Evolutionary conservation across 23 red algal genomes (phyloP).

Genomic region (Pyropia haitanensis): DNA sequence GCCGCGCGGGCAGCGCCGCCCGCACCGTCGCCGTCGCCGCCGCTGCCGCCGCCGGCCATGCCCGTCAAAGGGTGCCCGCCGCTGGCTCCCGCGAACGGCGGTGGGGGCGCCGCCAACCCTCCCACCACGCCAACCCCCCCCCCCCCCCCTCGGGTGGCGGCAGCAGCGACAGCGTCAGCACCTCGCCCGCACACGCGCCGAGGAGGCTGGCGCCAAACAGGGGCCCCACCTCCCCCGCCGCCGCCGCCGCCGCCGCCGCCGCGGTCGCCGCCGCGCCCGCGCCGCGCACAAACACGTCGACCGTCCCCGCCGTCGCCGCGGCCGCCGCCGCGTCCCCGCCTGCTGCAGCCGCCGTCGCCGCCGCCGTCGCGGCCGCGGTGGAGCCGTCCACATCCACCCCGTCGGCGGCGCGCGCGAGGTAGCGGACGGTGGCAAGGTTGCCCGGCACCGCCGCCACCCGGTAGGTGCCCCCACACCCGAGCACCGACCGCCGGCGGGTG

Average conservation of each 20-base stretch:
- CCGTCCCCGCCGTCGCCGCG: conserved; percentile 7
- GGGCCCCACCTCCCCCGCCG: conserved; percentile 5
- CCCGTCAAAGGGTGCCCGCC: too few relatives aligned
- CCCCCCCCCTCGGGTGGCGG: too few relatives aligned
- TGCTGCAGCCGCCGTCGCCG: too few relatives aligned
- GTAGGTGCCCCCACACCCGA: conserved; percentile 49
- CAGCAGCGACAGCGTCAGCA: too few relatives aligned
- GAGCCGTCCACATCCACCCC: conserved; percentile 27
- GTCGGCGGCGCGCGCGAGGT: conserved; percentile 14
- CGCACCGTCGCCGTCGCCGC: too few relatives aligned
- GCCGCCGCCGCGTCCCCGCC: conserved; percentile 17
- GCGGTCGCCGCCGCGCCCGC: conserved; percentile 17
- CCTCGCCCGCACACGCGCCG: too few relatives aligned
- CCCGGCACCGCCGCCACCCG: conserved; percentile 20
- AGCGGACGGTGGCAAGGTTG: conserved; percentile 14
- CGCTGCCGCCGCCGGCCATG: too few relatives aligned
- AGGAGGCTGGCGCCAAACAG: too few relatives aligned
- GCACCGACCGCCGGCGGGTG: conserved; percentile 6
- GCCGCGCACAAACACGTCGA: conserved; percentile 21
- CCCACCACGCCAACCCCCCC: too few relatives aligned
- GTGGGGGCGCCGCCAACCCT: too few relatives aligned
- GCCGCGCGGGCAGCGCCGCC: too few relatives aligned
- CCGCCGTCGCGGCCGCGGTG: background rate
- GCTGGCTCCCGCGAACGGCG: too few relatives aligned
- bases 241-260: background rate